phyloP scores from a whole-genome alignment of 2,329 filamentous ascomycete species.

The Fusarium staphyleae region DNA sequence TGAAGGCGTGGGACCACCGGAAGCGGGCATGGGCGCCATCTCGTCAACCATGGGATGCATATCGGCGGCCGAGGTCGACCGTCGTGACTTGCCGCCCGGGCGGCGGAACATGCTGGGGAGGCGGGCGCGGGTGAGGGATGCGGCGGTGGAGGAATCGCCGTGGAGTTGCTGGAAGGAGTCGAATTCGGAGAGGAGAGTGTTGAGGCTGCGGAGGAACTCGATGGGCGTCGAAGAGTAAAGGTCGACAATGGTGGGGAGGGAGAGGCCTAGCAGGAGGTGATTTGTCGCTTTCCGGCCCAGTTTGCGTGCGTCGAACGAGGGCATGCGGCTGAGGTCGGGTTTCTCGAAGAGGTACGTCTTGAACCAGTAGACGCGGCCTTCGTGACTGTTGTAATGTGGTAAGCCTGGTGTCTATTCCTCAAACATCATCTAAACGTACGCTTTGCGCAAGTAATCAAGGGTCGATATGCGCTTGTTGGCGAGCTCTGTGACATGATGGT shows the following conservation, averaged over 20 bases:
- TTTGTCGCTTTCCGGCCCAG: slow-evolving; percentile 91
- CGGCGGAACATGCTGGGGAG: slow-evolving; percentile 86
- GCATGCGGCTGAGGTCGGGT: slow-evolving; percentile 78
- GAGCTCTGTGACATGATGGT: slow-evolving; percentile 79
- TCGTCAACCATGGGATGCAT: slow-evolving; percentile 46
- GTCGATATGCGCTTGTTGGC: slow-evolving; percentile 94
- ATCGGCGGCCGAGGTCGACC: slow-evolving; percentile 59
- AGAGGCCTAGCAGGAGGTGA: slow-evolving; percentile 90
- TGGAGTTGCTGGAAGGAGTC: slow-evolving; percentile 92
- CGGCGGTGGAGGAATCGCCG: slow-evolving; percentile 75
- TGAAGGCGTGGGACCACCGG: slow-evolving; percentile 46
- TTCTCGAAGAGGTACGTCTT: slow-evolving; percentile 94
- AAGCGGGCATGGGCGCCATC: slow-evolving; percentile 37
- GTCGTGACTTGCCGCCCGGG: slow-evolving; percentile 63
- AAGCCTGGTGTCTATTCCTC: neutral
- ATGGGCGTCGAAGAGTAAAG: slow-evolving; percentile 79
- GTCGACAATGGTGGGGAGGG: slow-evolving; percentile 87
- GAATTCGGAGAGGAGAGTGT: slow-evolving; percentile 87
- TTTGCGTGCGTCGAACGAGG: slow-evolving; percentile 85
- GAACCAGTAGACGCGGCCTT: slow-evolving; percentile 97
- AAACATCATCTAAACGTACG: slow-evolving; percentile 64
- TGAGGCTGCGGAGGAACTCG: slow-evolving; percentile 88
- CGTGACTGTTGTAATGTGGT: slow-evolving; percentile 66
- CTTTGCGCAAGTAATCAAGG: slow-evolving; percentile 88
- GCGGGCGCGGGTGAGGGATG: slow-evolving; percentile 76